phyloP scores from a whole-genome alignment of 1,139 yeast genomes.

The Schwanniomyces etchellsii region DNA sequence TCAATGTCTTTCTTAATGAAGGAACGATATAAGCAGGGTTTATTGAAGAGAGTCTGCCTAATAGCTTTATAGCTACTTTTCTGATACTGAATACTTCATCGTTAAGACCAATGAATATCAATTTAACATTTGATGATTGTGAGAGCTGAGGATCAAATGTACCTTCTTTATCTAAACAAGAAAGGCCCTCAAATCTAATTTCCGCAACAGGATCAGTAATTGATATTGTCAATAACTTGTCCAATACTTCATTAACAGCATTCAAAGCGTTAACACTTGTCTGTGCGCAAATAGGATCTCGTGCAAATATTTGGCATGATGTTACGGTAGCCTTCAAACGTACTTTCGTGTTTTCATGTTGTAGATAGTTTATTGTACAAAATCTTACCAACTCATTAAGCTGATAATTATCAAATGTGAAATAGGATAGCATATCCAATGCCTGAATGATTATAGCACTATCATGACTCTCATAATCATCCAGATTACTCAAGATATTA shows the following conservation, averaged over 20 bases:
- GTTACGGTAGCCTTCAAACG: slow-evolving; percentile 83
- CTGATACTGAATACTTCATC: slow-evolving; percentile 87
- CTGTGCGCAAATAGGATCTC: slow-evolving; percentile 82
- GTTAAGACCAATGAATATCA: slow-evolving; percentile 82
- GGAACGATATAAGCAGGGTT: slow-evolving; percentile 98
- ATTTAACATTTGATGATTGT: slow-evolving; percentile 84
- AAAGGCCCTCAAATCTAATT: slow-evolving; percentile 73
- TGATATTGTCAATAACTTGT: slow-evolving; percentile 72
- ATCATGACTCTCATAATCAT: slow-evolving; percentile 41
- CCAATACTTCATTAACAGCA: slow-evolving; percentile 82
- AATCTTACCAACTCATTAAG: slow-evolving; percentile 82
- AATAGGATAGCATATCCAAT: slow-evolving; percentile 64
- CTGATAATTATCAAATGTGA: slow-evolving; percentile 70
- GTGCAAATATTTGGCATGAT: slow-evolving; percentile 70
- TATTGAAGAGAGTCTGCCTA: slow-evolving; percentile 78
- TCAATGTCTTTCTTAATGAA: slow-evolving; percentile 75
- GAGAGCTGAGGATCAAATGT: slow-evolving; percentile 88
- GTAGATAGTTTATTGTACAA: slow-evolving; percentile 76
- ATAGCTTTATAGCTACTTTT: slow-evolving; percentile 69
- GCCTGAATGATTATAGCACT: slow-evolving; percentile 59
- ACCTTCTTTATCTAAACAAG: slow-evolving; percentile 55
- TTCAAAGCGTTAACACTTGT: slow-evolving; percentile 78
- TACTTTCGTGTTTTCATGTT: slow-evolving; percentile 72
- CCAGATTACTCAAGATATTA: slow-evolving; percentile 31
- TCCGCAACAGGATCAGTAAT: slow-evolving; percentile 89